Evolutionary conservation across 176 grass and related monocot species (phyloP), one percentile per base, ranked within the genome.

Genomic region (Avena sativa): DNA sequence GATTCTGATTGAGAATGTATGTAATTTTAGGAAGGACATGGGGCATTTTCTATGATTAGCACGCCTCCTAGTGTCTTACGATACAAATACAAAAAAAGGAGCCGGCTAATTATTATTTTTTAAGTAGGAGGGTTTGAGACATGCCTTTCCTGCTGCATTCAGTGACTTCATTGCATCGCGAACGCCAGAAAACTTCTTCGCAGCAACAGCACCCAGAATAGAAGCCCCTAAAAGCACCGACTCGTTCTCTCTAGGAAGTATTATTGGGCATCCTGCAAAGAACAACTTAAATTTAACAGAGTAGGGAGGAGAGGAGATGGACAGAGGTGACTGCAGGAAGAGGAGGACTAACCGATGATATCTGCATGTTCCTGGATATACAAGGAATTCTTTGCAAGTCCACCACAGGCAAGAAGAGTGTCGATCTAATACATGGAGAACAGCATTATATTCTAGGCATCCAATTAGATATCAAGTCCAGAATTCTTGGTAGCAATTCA

Each of bases 331-430:
- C 16, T 26, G 30, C 73, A 71, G 10, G 44, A 86, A 83, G 28
- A 70, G 15, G 69, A 50, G 60, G 60, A 75, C 71, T 93, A 91
- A 64, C 96, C 92, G 0, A 82, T 81, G 78, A 94, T 92, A 87
- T 98, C 90, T 85, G 93, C 96, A 90, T 98, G 96, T 58, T 98
- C 96, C 80, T 98, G 96, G 90, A 98, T 92, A 83, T 96, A 96
- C 17, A 98, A 81, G 1, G 65, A 85, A 23, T 96, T 98, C 79
- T 98, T 98, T 73, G 93, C 94, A 85, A 98, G 96, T 36, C 93
- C 93, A 0, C 96, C 96, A 70, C 92, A 96, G 10, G 93, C 93
- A 77, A 98, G 92, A 86, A 98, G 91, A 44, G 93, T 94, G 76
- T 92, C 84, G 36, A 98, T 96, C 96, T 98, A 71, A 78, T 74